A percentile compares a stretch with the other conserved stretches of the same genome.
Evolutionary conservation across 768 basidiomycete species (phyloP).

Genomic region (Russula sp.): DNA sequence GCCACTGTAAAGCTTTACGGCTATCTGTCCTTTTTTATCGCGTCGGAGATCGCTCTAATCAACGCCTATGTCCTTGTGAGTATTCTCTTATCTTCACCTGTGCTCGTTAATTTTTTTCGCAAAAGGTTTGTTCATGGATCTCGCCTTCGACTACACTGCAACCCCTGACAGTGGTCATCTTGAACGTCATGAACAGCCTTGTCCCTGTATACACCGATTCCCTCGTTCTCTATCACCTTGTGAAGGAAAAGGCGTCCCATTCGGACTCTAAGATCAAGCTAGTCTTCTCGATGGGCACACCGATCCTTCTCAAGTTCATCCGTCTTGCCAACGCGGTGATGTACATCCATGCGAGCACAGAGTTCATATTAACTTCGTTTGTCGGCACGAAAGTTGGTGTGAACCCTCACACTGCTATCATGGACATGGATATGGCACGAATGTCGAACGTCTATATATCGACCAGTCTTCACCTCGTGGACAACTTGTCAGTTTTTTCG

Average conservation of each 20-base stretch:
- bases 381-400: not conserved
- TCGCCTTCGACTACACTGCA: conserved; percentile 19
- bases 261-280: conserved; percentile 3
- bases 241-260: conserved; percentile 13
- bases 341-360: conserved; percentile 10
- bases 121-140: conserved; percentile 18
- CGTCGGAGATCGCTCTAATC: conserved; percentile 14
- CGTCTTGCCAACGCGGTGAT: conserved; percentile 6
- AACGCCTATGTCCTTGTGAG: conserved; percentile 15
- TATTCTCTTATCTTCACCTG: not conserved
- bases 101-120: not conserved
- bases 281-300: conserved; percentile 4
- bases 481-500: conserved; percentile 10
- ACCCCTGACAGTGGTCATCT: conserved; percentile 16
- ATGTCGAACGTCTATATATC: not conserved
- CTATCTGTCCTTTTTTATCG: conserved; percentile 11
- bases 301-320: conserved; percentile 14
- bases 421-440: not conserved
- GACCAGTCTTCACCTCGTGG: conserved; percentile 17
- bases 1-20: conserved; percentile 11
- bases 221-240: conserved; percentile 18
- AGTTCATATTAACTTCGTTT: conserved; percentile 16
- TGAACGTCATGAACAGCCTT: conserved; percentile 21
- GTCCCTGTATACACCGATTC: conserved; percentile 21
- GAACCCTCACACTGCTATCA: too few relatives aligned